Base-by-base conservation (phyloP, 352 stramenopile genomes). In the Phytopythium boreale region DNA sequence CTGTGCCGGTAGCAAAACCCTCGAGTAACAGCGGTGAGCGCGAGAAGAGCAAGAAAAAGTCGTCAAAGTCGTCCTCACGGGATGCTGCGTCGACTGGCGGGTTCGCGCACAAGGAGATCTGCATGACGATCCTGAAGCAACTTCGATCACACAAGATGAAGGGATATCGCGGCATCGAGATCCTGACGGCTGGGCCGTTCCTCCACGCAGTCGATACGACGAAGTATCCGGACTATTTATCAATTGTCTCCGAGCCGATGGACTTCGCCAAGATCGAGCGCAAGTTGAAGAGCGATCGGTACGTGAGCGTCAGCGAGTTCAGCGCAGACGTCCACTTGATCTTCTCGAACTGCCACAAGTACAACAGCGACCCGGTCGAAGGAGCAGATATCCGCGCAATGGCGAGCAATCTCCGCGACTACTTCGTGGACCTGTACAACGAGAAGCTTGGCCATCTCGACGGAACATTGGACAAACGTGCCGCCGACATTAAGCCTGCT, bases 281-380 rank as follows among this genome's bases (percentile, higher is more conserved):
- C 17, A 95, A 95, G 55, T 68, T 95, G n/a, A 93, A 93, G 63
- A 83, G 78, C 17, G 84, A 93, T 67, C 84, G 87, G 0, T 95
- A 95, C 55, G 70, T 68, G 36, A 88, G 82, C 34, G 67, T 90
- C 34, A 84, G 88, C 49, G 85, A 93, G 57, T 95, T 95, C 63
- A 88, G 82, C 51, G 87, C 87, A 11, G 87, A 95, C 53, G 84
- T 95, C 9, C 85, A 94, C 53, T 70, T 95, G 67, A 94, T 95
- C 20, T 94, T 95, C 69, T 91, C 85, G 31, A 95, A 95, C 61
- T 95, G 87, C 44, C 79, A 92, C 75, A 94, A 94, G 71, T 95
- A 95, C 69, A 95, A 95, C 68, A 93, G 81, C 55, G 87, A 95
- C 70, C 87, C 87, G 6, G 65, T 93, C 15, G 84, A 95, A 79